Evolutionary conservation across 805 yeast species (phyloP).

Genomic region (Nakazawaea wickerhamii): DNA sequence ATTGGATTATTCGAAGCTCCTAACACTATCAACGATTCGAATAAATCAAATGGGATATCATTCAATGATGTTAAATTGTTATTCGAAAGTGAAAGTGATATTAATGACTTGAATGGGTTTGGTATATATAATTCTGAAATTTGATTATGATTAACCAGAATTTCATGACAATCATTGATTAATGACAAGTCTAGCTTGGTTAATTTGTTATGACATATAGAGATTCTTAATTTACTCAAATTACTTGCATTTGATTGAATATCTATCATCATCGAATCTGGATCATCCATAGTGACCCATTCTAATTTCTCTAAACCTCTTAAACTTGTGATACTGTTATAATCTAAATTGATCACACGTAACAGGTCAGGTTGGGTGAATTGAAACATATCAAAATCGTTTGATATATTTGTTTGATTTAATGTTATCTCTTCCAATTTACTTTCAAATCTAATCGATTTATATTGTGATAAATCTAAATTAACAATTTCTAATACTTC

Average conservation of each 20-base stretch:
- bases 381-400: background rate
- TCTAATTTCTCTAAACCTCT: background rate
- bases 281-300: background rate
- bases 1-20: constrained; percentile 1
- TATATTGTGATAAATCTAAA: background rate
- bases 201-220: background rate
- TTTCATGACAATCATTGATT: background rate
- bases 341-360: background rate
- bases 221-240: background rate
- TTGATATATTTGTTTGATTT: background rate
- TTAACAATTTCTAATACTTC: background rate
- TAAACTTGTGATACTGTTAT: background rate
- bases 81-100: background rate
- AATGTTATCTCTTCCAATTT: background rate
- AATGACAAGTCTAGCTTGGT: background rate
- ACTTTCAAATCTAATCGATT: background rate
- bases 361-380: background rate
- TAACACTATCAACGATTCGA: background rate
- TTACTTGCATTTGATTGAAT: background rate
- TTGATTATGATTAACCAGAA: background rate
- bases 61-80: background rate
- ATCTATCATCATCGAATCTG: background rate
- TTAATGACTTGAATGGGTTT: background rate
- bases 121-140: background rate
- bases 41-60: background rate